Base-by-base conservation (phyloP, 441 rosid species). In the Raphanus hybrid region DNA sequence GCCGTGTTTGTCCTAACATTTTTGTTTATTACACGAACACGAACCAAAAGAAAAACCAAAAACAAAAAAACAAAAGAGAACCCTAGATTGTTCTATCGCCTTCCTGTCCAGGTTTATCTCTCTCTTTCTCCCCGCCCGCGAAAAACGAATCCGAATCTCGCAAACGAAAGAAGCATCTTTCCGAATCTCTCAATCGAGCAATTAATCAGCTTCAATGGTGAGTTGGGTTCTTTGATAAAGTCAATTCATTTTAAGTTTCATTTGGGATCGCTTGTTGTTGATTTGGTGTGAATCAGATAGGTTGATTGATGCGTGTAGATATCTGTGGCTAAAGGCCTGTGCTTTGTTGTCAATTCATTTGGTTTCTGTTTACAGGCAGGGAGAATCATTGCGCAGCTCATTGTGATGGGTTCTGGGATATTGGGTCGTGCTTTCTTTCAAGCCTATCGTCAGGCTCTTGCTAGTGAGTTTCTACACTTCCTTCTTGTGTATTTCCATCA, bases 361-460 rank as follows among this genome's bases (percentile, higher is more conserved):
- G 50, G 3, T 64, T 7, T 45, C 2, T 32, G 32, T 12, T 29
- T 69, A 15, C 27, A 95, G 99, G 99, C 98, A 64, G 88, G 88
- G 35, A 95, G 79, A 76, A 75, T 95, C 73, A 83, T 95, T 69
- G 99, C 99, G 16, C 90, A 95, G 70, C 76, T 95, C 80, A 81
- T 95, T 77, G 90, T 95, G 60, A 85, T 91, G 95, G 99, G 98
- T 41, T 77, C 90, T 67, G 88, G 91, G 11, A 88, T 93, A 64
- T 34, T 95, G 35, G 96, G 83, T n/a, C 87, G 97, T 75, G 94
- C 97, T 62, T 69, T 92, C 20, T 84, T 85, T 78, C 98, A 95
- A 85, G 98, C 98, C 5, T 95, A 95, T 75, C 97, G 98, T 37
- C 98, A 95, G 77, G 98, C 98, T 43, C 89, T 95, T 73, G 80